These are phyloP conservation scores for Acanthamoeba healyi DNA, from an alignment of 208 protist species.

Conservation along the genomic window DNA sequence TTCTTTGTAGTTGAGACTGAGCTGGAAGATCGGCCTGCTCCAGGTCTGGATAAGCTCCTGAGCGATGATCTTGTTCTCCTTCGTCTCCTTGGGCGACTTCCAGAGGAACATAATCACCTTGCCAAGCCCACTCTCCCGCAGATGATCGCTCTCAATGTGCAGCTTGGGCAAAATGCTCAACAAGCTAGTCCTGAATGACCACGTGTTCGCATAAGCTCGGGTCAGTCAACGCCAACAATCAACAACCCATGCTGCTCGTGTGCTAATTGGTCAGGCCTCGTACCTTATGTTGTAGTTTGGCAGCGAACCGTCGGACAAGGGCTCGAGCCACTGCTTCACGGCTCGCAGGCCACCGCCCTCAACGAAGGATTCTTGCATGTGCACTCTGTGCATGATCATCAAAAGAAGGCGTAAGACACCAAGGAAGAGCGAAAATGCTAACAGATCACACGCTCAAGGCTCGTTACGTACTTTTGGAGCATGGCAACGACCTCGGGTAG, in stretches of 20 bases:
- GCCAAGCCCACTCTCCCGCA: slow-evolving; percentile 44
- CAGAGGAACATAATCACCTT: slow-evolving; percentile 64
- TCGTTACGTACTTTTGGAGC: slow-evolving; percentile 40
- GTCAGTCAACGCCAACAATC: background rate
- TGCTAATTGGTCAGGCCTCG: background rate
- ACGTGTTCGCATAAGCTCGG: background rate
- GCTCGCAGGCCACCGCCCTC: background rate
- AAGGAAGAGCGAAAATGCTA: no score
- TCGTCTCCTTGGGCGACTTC: slow-evolving; percentile 66
- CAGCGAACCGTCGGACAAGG: slow-evolving; percentile 3
- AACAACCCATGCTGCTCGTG: background rate
- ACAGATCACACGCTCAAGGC: no score
- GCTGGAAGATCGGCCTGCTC: slow-evolving; percentile 65
- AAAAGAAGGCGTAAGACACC: background rate
- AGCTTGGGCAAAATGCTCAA: slow-evolving; percentile 29
- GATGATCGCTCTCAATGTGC: slow-evolving; percentile 29
- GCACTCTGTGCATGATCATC: background rate
- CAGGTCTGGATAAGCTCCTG: slow-evolving; percentile 71
- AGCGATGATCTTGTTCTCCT: slow-evolving; percentile 64
- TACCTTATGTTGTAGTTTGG: slow-evolving; percentile 61
- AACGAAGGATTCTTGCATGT: slow-evolving; percentile 29
- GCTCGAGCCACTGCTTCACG: slow-evolving; percentile 45
- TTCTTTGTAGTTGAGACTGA: slow-evolving; percentile 55
- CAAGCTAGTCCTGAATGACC: background rate
- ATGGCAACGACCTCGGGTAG: slow-evolving; percentile 46